Percentiles rank a stretch among this genome's conserved stretches.
Evolutionary conservation across 2,329 filamentous ascomycete species (phyloP).

Genomic region (Fusarium sp.): DNA sequence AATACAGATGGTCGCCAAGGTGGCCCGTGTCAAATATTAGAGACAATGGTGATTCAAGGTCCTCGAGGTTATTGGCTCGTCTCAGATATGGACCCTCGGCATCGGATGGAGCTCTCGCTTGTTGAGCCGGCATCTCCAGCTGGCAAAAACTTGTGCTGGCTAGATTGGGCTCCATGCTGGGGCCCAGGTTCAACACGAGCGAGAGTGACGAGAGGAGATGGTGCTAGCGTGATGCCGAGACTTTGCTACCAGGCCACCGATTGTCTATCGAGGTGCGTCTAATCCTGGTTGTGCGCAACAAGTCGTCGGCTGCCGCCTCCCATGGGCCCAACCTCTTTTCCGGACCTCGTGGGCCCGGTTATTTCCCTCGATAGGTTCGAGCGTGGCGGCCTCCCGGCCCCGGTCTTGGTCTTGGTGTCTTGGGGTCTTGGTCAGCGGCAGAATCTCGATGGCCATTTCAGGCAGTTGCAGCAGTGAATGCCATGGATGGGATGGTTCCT

Average conservation of each 20-base stretch:
- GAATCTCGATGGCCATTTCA: slow-evolving; percentile 9
- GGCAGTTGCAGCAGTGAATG: slow-evolving; percentile 3
- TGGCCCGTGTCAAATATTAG: slow-evolving; percentile 35
- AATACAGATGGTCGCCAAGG: slow-evolving; percentile 29
- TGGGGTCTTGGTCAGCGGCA: neutral
- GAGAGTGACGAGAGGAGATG: slow-evolving; percentile 19
- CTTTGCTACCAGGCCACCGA: slow-evolving; percentile 23
- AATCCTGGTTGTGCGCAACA: slow-evolving; percentile 14
- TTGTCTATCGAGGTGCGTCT: slow-evolving; percentile 22
- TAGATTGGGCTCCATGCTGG: neutral
- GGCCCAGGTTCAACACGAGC: slow-evolving; percentile 11
- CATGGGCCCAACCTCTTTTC: slow-evolving; percentile 23
- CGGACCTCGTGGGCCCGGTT: slow-evolving; percentile 4
- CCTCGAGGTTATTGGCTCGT: slow-evolving; percentile 33
- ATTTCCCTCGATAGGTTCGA: slow-evolving; percentile 6
- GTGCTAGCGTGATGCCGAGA: slow-evolving; percentile 29
- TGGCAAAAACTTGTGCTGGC: slow-evolving; percentile 14
- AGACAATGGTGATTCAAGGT: slow-evolving; percentile 37
- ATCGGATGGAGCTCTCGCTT: slow-evolving; percentile 29
- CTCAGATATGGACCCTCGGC: slow-evolving; percentile 25
- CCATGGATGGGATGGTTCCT: slow-evolving; percentile 9
- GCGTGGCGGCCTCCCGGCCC: neutral
- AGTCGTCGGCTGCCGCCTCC: slow-evolving; percentile 23
- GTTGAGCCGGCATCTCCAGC: slow-evolving; percentile 13
- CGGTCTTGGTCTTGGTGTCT: neutral